These are phyloP conservation scores for Astrocystis sublimbata DNA, from an alignment of 495 filamentous ascomycete species.

Conservation along the genomic window DNA sequence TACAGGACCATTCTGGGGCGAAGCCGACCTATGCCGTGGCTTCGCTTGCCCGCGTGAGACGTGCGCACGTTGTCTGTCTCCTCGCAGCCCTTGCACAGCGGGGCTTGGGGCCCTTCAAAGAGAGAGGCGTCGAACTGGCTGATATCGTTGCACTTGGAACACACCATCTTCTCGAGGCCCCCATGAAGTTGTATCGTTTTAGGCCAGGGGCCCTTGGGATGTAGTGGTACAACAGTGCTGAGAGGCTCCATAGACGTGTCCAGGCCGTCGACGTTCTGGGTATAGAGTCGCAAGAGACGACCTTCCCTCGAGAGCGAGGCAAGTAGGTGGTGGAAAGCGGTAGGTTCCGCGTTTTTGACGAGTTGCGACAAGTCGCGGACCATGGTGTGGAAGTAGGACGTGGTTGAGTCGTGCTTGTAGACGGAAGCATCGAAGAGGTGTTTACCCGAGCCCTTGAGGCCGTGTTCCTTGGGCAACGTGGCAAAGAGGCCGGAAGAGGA, in stretches of 20 bases:
- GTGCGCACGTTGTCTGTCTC: conserved; percentile 74
- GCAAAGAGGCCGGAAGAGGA: conserved; percentile 86
- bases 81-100: conserved; percentile 75
- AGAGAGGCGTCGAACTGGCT: conserved; percentile 72
- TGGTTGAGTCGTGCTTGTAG: conserved; percentile 85
- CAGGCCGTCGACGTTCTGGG: conserved; percentile 93
- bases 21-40: conserved; percentile 88
- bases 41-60: conserved; percentile 78
- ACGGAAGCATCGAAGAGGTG: conserved; percentile 96
- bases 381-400: conserved; percentile 91
- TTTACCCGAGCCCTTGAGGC: conserved; percentile 90
- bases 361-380: conserved; percentile 80
- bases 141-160: conserved; percentile 82
- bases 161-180: conserved; percentile 92
- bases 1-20: conserved; percentile 94
- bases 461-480: conserved; percentile 78
- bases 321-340: conserved; percentile 89
- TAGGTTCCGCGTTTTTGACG: conserved; percentile 74
- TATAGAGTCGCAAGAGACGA: conserved; percentile 88
- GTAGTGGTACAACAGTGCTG: conserved; percentile 69
- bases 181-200: conserved; percentile 92
- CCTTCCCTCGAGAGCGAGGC: conserved; percentile 87
- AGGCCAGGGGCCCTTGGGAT: conserved; percentile 84
- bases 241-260: conserved; percentile 84
- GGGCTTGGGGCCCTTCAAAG: conserved; percentile 82